A percentile compares a stretch with the other conserved stretches of the same genome.
phyloP scores from a whole-genome alignment of 2,329 filamentous ascomycete species.

The Oidium heveae region DNA sequence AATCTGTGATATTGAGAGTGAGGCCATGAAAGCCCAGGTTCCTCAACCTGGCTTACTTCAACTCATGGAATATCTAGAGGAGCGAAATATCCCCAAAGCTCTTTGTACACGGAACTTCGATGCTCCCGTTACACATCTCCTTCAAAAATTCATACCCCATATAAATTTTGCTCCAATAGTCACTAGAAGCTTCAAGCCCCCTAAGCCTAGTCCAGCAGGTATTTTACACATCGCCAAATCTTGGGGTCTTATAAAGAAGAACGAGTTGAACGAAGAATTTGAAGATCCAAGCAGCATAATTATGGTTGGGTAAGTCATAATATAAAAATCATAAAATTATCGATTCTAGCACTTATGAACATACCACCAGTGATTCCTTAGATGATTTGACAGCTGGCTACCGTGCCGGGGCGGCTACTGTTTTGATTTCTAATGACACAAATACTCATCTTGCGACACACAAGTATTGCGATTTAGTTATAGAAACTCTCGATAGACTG shows the following conservation, averaged over 20 bases:
- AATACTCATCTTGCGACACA: constrained; percentile 46
- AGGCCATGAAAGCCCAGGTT: constrained; percentile 49
- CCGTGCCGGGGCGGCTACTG: constrained; percentile 64
- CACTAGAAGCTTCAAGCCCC: constrained; percentile 55
- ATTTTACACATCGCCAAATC: constrained; percentile 60
- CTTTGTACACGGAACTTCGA: constrained; percentile 94
- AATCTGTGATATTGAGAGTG: constrained; percentile 56
- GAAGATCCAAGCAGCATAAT: constrained; percentile 9
- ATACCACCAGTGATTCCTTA: constrained; percentile 38
- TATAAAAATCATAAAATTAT: no score
- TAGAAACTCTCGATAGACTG: constrained; percentile 49
- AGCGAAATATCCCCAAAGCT: constrained; percentile 40
- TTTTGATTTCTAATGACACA: constrained; percentile 66
- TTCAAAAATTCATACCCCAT: constrained; percentile 45
- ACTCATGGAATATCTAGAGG: constrained; percentile 65
- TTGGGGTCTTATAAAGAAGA: constrained; percentile 38
- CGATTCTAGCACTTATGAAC: no score
- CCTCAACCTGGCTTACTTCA: constrained; percentile 56
- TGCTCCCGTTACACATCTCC: constrained; percentile 45
- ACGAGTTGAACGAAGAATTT: constrained; percentile 1
- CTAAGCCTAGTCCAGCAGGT: constrained; percentile 72
- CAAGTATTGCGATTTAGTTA: constrained; percentile 51
- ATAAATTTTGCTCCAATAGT: constrained; percentile 54
- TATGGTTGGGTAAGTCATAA: constrained; percentile 19
- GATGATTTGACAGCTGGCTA: constrained; percentile 85